Percentiles rank a stretch among this genome's conserved stretches.
Conservation (phyloP, 345 rosid species). For the Punica granatum region DNA sequence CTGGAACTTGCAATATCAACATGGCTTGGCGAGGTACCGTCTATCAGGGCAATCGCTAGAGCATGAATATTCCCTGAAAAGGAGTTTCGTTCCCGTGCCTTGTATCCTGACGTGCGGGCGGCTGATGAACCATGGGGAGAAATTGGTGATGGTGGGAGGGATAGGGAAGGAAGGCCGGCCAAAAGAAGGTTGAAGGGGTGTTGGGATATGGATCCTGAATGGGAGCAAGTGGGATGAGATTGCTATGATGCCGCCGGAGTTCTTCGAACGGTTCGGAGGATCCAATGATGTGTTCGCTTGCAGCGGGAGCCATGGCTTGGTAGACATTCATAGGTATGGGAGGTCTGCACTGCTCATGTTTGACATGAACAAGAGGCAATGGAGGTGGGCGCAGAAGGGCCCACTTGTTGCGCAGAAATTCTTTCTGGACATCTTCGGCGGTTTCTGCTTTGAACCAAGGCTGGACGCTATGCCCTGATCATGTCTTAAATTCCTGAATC, state of each 20-base stretch:
- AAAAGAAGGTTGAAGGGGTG: slow-evolving; percentile 69
- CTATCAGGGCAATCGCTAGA: slow-evolving; percentile 28
- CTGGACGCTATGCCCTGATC: too few species aligned
- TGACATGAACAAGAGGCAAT: slow-evolving; percentile 48
- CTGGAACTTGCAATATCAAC: slow-evolving; percentile 48
- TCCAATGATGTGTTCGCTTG: slow-evolving; percentile 84
- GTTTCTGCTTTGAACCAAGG: slow-evolving; percentile 86
- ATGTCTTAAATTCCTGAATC: too few species aligned
- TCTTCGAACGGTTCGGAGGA: slow-evolving; percentile 76
- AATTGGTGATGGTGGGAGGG: slow-evolving; percentile 79
- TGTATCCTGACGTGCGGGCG: slow-evolving; percentile 72
- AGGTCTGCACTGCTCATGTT: slow-evolving; percentile 62
- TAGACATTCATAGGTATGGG: slow-evolving; percentile 83
- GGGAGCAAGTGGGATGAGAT: slow-evolving; percentile 63
- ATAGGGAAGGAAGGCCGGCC: slow-evolving; percentile 66
- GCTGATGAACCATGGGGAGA: slow-evolving; percentile 69
- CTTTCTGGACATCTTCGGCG: slow-evolving; percentile 80
- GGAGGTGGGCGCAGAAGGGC: slow-evolving; percentile 81
- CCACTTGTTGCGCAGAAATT: slow-evolving; percentile 78
- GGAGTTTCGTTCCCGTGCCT: slow-evolving; percentile 48
- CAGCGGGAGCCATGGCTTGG: slow-evolving; percentile 59
- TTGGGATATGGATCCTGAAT: slow-evolving; percentile 71
- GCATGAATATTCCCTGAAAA: slow-evolving; percentile 27
- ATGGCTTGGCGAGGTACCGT: slow-evolving; percentile 43
- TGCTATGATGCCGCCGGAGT: slow-evolving; percentile 69